phyloP scores from a whole-genome alignment of 2,329 filamentous ascomycete species.

The Moelleriella libera region DNA sequence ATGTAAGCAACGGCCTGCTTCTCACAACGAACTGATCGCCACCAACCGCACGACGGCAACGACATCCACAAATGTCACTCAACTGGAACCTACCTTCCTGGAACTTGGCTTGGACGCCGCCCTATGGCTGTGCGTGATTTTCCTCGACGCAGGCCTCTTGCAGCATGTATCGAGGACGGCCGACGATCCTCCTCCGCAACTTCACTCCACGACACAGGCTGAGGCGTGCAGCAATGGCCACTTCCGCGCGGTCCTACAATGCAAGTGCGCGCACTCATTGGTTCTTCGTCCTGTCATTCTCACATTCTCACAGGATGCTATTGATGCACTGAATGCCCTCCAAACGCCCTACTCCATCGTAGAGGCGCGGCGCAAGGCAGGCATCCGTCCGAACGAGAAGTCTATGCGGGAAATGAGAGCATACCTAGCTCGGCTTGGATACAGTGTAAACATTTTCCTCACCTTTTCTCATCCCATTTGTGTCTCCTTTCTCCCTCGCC shows the following conservation, averaged over 20 bases:
- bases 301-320: slow-evolving; percentile 51
- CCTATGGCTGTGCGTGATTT: too few species aligned
- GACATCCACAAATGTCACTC: too few species aligned
- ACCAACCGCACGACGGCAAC: too few species aligned
- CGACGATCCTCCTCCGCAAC: slow-evolving; percentile 9
- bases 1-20: too few species aligned
- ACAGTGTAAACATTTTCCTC: slow-evolving; percentile 35
- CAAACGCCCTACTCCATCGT: slow-evolving; percentile 79
- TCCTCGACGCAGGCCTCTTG: slow-evolving; percentile 1
- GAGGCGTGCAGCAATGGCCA: slow-evolving; percentile 13
- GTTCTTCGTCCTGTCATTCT: not conserved
- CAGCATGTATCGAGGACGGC: slow-evolving; percentile 16
- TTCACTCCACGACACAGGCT: slow-evolving; percentile 6
- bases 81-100: too few species aligned
- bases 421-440: slow-evolving; percentile 66
- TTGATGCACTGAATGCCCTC: slow-evolving; percentile 73
- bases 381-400: slow-evolving; percentile 52
- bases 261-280: slow-evolving; percentile 8
- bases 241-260: slow-evolving; percentile 18
- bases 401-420: slow-evolving; percentile 66
- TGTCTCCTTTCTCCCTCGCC: not conserved
- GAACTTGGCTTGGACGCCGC: too few species aligned
- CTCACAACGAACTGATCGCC: too few species aligned
- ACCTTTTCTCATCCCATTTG: not conserved
- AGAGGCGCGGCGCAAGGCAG: slow-evolving; percentile 63